Evolutionary conservation across 2,329 filamentous ascomycete species (phyloP), one percentile per base, ranked within the genome.

Genomic region (Teratosphaeria viscida): DNA sequence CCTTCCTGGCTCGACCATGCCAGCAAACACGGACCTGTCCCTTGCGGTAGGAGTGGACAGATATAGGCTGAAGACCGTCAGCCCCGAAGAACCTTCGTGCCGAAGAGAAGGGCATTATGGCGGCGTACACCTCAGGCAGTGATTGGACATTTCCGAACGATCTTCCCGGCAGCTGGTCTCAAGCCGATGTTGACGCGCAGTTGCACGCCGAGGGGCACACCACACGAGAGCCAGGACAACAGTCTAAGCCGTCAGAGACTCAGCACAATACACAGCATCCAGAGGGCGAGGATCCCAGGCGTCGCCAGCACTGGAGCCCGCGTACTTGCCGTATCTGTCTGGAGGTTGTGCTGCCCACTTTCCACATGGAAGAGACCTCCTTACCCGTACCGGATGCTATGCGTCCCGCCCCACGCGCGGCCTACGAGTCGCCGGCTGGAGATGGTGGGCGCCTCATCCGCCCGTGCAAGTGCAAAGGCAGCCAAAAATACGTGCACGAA

Each of bases 391-490:
- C 84, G 27, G 77, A 77, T 27, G 79, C 85, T 57, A 73, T 88
- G 52, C 80, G 85, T 64, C 75, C 81, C 32, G 71, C 71, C 52
- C 81, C 83, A 19, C 78, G 79, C 56, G 83, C 87, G 54, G 79
- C 80, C 23, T 96, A 95, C 69, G 81, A 86, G 57, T 92, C 89
- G 27, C 62, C 61, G 29, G 57, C 65, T 37, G 83, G 88, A 62
- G 88, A 86, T 64, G 81, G 87, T 34, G 90, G 90, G 47, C 86
- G 90, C 56, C 79, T 99, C 32, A 82, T 97, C 67, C 88, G 88
- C 58, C 94, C 94, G 39, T 99, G 94, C 79, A 85, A 87, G 75
- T 99, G 94, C 81, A 95, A 90, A 76, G 94, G 94, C 57, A 90
- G 89, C 47, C 89, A 92, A 67, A 89, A 89, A 76, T 96, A 95